Conservation (phyloP, 257 asterid genomes). For the Misopates orontium region DNA sequence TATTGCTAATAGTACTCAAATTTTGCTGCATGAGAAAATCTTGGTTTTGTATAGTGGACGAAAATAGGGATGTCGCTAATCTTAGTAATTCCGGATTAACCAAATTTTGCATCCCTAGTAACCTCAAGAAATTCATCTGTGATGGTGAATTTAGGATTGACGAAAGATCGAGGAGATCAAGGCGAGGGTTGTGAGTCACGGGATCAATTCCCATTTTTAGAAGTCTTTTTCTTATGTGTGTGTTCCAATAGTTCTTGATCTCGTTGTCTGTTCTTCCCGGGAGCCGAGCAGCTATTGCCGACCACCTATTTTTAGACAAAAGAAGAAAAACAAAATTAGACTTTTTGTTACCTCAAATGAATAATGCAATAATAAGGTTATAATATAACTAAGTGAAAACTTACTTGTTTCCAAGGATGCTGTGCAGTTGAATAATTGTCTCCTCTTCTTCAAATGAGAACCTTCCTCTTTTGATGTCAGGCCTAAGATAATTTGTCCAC, state of each 20-base stretch:
- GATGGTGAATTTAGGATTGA: constrained; percentile 39
- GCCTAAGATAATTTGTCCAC: constrained; percentile 89
- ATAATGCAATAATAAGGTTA: not conserved
- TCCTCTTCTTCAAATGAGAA: constrained; percentile 84
- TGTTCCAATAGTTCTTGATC: constrained; percentile 85
- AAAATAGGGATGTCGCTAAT: constrained; percentile 51
- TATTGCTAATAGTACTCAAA: not conserved
- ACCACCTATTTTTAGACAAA: constrained; percentile 52
- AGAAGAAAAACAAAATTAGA: not conserved
- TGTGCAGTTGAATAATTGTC: constrained; percentile 73
- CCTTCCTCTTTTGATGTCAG: constrained; percentile 75
- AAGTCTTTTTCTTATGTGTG: constrained; percentile 71
- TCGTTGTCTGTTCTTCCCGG: constrained; percentile 89
- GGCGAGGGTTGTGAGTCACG: constrained; percentile 74
- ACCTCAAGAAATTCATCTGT: constrained; percentile 53
- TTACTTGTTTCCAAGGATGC: constrained; percentile 85
- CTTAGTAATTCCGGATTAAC: constrained; percentile 58
- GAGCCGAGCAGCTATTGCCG: constrained; percentile 75
- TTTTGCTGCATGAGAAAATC: constrained; percentile 34
- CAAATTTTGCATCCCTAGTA: constrained; percentile 47
- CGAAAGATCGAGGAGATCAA: constrained; percentile 77
- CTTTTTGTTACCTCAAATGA: not conserved
- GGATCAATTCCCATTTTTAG: constrained; percentile 88
- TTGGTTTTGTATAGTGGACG: constrained; percentile 41
- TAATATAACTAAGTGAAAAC: constrained; percentile 7